phyloP scores from a whole-genome alignment of 306 rosid species.

The Gastrolobium bilobum region DNA sequence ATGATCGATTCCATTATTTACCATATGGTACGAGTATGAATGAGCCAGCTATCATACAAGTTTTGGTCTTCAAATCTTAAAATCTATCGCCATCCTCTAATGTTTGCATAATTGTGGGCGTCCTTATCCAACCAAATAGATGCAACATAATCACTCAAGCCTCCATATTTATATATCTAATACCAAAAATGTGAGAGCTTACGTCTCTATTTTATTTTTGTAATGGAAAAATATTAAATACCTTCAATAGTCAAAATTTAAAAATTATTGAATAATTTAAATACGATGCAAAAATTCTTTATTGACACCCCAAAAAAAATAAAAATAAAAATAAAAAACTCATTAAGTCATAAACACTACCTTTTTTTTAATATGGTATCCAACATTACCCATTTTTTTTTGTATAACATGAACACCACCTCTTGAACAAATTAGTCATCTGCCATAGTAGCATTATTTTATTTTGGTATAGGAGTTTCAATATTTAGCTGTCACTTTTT shows the following conservation, averaged over 20 bases:
- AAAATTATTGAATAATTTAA: not conserved
- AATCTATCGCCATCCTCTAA: constrained; percentile 17
- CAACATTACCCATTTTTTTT: no score
- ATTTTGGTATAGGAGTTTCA: no score
- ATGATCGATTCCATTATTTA: constrained; percentile 53
- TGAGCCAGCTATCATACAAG: constrained; percentile 32
- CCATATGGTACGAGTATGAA: constrained; percentile 16
- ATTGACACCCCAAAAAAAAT: no score
- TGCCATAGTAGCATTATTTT: no score
- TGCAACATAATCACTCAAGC: constrained; percentile 25
- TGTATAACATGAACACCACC: no score
- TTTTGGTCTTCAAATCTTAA: constrained; percentile 18
- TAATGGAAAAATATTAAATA: not conserved
- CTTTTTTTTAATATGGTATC: no score
- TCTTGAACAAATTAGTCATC: no score
- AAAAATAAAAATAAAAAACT: no score
- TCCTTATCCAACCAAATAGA: constrained; percentile 38
- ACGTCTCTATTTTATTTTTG: not conserved
- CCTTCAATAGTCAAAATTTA: not conserved
- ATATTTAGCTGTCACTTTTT: no score
- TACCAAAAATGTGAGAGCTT: not conserved
- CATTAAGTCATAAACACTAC: not conserved
- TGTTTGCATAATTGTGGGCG: constrained; percentile 12
- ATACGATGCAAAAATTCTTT: no score
- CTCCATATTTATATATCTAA: not conserved